These are phyloP conservation scores for Sporothrix protearum DNA, from an alignment of 2,329 filamentous ascomycete species.

Conservation along the genomic window DNA sequence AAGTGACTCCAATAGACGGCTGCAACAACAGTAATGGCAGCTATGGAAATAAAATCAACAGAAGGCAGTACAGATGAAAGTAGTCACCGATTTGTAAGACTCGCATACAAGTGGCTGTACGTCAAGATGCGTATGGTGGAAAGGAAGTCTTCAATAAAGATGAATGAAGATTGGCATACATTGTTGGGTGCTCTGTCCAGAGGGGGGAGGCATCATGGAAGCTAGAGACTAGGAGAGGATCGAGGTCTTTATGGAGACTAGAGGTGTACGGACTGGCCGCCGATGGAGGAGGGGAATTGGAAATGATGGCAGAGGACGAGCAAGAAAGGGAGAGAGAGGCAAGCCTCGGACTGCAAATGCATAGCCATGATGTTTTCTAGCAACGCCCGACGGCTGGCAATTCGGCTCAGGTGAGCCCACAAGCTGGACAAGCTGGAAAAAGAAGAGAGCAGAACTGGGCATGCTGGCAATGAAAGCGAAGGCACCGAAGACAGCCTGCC, in stretches of 20 bases:
- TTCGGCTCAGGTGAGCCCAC: background rate
- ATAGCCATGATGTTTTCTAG: slow-evolving; percentile 8
- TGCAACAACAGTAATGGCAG: background rate
- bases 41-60: background rate
- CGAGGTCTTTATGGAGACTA: slow-evolving; percentile 6
- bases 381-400: background rate
- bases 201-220: slow-evolving; percentile 7
- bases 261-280: background rate
- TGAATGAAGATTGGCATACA: background rate
- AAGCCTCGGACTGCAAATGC: background rate
- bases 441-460: background rate
- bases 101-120: background rate
- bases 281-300: background rate
- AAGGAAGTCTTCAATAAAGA: background rate
- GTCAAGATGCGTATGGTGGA: background rate
- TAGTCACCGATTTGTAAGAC: background rate
- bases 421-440: background rate
- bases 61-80: background rate
- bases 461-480: background rate
- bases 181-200: background rate
- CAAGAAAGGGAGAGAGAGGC: background rate
- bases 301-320: background rate
- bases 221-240: background rate
- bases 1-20: background rate
- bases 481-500: background rate